Base-by-base conservation (phyloP, 768 basidiomycete species). In the Rickenella mellea region DNA sequence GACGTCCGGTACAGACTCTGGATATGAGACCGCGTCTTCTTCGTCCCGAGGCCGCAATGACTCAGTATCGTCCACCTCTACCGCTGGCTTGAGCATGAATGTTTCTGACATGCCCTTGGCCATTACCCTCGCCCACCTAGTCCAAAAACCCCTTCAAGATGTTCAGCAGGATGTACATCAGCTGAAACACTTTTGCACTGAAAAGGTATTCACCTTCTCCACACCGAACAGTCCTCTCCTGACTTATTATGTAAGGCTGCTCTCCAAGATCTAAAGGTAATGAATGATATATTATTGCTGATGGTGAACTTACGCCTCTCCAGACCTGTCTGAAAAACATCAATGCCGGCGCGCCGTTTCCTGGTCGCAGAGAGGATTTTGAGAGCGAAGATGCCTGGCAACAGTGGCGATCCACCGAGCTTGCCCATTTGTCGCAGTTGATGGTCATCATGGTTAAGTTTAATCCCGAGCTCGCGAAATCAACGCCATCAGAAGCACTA, bases 251-350 rank as follows among this genome's bases (percentile, higher is more conserved):
- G 37, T 44, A 48, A 89, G 80, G 89, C 91, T 20, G 91, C 91
- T 0, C 63, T 96, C 44, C 71, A 71, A 32, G 91, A 96, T 58
- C 70, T 94, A 43, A 96, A 93, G 75, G 89, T 83, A 55, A 28
- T 33, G 27, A 10, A 12, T 15, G 15, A 6, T 26, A 2, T 31
- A 24, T 22, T 12, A 14, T 11, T 39, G 19, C 20, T 27, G 11
- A 24, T 27, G 28, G 24, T 42, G 27, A 40, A 31, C 51, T 44
- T 36, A 50, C 25, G 28, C 43, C 35, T 30, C 19, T 55, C 4
- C 53, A 92, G 86, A 86, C 84, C 27, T 92, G 86, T 56, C 66
- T 97, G 41, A 94, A 94, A 66, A 87, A 90, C 49, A 84, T 97
- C 55, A 87, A 83, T 41, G 81, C 84, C 11, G 84, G 88, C 20